Evolutionary conservation across 768 basidiomycete species (phyloP), one percentile per base, ranked within the genome.

Genomic region (Pisolithus tinctorius): DNA sequence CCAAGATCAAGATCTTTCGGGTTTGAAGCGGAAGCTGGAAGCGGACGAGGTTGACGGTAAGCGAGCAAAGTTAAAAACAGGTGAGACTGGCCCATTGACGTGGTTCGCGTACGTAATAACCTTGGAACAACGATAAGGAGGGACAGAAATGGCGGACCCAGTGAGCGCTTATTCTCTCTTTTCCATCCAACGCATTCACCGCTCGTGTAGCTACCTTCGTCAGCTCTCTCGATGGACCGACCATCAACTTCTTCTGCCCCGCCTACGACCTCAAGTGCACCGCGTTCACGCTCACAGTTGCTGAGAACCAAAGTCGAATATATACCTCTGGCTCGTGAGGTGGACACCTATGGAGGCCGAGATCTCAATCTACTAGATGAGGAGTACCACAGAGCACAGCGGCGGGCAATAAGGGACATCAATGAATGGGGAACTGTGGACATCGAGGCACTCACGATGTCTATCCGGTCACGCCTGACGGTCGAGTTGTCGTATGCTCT

Each of bases 381-480:
- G 11, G 89, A 91, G 58, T 74, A 79, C 49, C 59, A 67, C 29
- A 76, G 71, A 31, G 62, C 75, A 16, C 73, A 78, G 43, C 72
- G 77, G 48, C 79, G 86, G 41, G 75, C 79, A 6, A 65, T 86
- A 60, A 78, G 87, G 51, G 81, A 85, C 47, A 77, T 90, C 55
- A 83, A 84, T 62, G 91, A 94, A 48, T 91, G 93, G 83, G 93
- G 91, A 20, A 77, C 75, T 7, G 81, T 95, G 46, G 94, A 98
- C 60, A 83, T 97, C 52, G 93, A 96, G 62, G 83, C 83, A n/a
- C 75, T 99, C 46, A 84, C 84, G n/a, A 84, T 99, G 86, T 88
- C 89, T 29, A 71, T 99, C 38, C 86, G 93, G 30, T 95, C 89
- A 34, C 77, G 94, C 34, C 70, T 97, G 39, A 77, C 84, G 8